These are phyloP conservation scores for Agaricus blazei DNA, from an alignment of 768 basidiomycete genomes.

Conservation along the genomic window DNA sequence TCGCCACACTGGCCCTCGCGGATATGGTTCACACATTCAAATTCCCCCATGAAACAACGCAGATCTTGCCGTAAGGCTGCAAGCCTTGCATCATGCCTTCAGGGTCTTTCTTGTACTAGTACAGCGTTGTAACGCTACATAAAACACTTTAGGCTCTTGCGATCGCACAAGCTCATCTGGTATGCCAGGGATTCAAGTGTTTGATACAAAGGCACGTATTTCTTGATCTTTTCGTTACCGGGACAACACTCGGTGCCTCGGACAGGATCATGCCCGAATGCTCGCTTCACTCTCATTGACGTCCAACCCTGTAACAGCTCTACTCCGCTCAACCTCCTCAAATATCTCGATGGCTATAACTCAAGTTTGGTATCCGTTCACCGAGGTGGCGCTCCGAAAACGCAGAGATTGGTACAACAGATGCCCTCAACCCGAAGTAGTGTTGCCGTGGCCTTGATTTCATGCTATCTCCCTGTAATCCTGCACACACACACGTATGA, in stretches of 20 bases:
- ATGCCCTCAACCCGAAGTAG: conserved; percentile 18
- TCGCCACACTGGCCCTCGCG: too few species aligned
- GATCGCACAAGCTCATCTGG: conserved; percentile 25
- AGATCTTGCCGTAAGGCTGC: conserved; percentile 42
- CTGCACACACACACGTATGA: too few species aligned
- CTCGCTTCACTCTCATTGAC: conserved; percentile 68
- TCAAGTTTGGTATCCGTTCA: conserved; percentile 69
- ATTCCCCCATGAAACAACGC: too few species aligned
- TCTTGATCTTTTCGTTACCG: conserved; percentile 10
- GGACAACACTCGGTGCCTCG: not conserved
- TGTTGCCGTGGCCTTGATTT: too few species aligned
- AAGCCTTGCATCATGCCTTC: conserved; percentile 55
- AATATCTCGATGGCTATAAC: conserved; percentile 69
- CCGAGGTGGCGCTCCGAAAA: conserved; percentile 61
- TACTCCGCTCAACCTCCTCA: conserved; percentile 38
- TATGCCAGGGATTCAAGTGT: conserved; percentile 44
- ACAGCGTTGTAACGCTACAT: conserved; percentile 76
- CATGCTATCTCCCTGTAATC: too few species aligned
- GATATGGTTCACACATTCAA: too few species aligned
- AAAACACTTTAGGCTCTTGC: conserved; percentile 58
- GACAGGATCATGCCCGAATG: not conserved
- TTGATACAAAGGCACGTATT: conserved; percentile 42
- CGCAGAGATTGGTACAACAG: conserved; percentile 49
- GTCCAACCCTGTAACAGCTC: conserved; percentile 63
- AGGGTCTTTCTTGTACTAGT: conserved; percentile 83